A percentile compares a stretch with the other conserved stretches of the same genome.
Conservation (phyloP, 805 yeast genomes). For the Myxozyma neglecta region DNA sequence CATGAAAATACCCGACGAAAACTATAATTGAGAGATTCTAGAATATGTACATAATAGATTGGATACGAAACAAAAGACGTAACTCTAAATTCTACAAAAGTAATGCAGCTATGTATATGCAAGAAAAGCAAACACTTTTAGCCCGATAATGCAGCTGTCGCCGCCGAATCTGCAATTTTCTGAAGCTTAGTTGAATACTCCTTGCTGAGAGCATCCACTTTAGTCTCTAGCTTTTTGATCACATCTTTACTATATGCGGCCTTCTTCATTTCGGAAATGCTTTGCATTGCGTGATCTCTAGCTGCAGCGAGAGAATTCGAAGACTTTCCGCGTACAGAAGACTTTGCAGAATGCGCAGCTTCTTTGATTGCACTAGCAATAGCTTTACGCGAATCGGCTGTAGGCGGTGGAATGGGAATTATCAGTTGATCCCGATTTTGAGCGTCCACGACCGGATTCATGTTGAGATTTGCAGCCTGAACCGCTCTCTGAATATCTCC, state of each 20-base stretch:
- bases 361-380: constrained; percentile 61
- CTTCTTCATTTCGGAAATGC: constrained; percentile 52
- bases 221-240: constrained; percentile 51
- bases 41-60: no score
- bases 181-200: constrained; percentile 58
- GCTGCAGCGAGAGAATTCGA: constrained; percentile 40
- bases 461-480: constrained; percentile 62
- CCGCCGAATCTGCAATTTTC: constrained; percentile 37
- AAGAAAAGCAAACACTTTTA: not conserved
- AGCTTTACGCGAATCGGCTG: constrained; percentile 61
- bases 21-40: not conserved
- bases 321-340: constrained; percentile 36
- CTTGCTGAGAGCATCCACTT: constrained; percentile 71
- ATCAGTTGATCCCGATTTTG: constrained; percentile 69
- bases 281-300: constrained; percentile 60
- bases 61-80: not conserved
- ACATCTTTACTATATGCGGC: constrained; percentile 46
- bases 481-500: constrained; percentile 71
- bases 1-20: not conserved
- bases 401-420: constrained; percentile 72
- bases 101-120: not conserved
- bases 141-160: not conserved
- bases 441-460: constrained; percentile 79
- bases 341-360: constrained; percentile 58
- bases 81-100: not conserved